Conservation (phyloP, 257 asterid genomes). For the Solanum pennellii region DNA sequence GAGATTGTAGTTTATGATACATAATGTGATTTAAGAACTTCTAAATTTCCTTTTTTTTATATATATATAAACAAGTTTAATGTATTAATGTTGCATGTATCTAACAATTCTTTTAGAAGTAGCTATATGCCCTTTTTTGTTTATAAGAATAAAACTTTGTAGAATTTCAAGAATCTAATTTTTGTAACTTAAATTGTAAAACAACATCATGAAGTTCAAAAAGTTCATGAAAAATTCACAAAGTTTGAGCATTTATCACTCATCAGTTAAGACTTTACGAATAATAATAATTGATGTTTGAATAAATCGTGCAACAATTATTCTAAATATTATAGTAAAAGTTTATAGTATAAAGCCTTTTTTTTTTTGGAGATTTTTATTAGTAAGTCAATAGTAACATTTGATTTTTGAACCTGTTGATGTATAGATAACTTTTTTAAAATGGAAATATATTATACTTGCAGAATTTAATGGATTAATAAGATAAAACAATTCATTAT, state of each 20-base stretch:
- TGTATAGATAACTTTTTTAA: background rate
- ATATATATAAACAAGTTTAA: background rate
- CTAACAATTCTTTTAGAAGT: background rate
- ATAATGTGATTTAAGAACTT: background rate
- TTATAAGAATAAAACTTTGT: background rate
- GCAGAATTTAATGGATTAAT: background rate
- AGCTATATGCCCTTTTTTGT: background rate
- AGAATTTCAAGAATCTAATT: background rate
- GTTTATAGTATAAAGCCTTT: background rate
- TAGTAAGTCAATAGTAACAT: no score
- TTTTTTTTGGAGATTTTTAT: no score
- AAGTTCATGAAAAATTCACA: background rate
- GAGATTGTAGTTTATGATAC: background rate
- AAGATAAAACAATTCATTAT: no score
- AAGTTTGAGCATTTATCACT: background rate
- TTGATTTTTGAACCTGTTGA: background rate
- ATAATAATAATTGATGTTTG: background rate
- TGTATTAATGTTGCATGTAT: background rate
- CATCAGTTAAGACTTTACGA: background rate
- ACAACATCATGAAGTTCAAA: no score
- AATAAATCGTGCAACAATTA: background rate
- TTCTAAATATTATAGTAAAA: background rate
- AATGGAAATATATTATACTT: no score
- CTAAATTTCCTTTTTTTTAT: background rate
- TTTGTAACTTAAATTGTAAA: background rate